Conservation (phyloP, 2,329 filamentous ascomycete species). For the Torrubiella hemipterigena region DNA sequence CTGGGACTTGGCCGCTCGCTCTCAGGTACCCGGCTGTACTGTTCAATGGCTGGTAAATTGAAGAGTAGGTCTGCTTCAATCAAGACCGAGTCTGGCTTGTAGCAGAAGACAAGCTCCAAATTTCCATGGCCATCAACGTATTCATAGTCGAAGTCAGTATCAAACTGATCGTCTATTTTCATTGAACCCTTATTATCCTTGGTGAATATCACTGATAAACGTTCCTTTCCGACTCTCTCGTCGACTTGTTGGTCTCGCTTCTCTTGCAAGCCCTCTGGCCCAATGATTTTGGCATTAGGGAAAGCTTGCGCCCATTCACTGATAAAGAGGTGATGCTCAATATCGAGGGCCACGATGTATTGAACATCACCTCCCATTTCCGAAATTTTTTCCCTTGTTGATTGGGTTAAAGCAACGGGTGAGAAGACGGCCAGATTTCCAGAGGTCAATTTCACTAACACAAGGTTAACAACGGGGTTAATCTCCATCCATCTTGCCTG, state of each 20-base stretch:
- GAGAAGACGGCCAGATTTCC: slow-evolving; percentile 83
- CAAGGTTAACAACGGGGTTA: no score
- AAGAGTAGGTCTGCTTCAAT: slow-evolving; percentile 89
- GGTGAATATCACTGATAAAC: slow-evolving; percentile 58
- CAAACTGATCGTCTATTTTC: slow-evolving; percentile 64
- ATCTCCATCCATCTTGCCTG: no score
- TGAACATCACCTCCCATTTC: slow-evolving; percentile 57
- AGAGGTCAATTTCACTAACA: slow-evolving; percentile 60
- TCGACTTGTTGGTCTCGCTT: slow-evolving; percentile 55
- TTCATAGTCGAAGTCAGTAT: slow-evolving; percentile 74
- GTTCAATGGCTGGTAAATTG: slow-evolving; percentile 79
- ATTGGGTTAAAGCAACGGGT: slow-evolving; percentile 71
- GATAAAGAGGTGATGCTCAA: slow-evolving; percentile 92
- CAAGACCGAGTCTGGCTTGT: slow-evolving; percentile 65
- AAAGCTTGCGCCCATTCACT: slow-evolving; percentile 72
- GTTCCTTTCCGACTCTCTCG: slow-evolving; percentile 32
- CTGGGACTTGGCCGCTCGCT: slow-evolving; percentile 18
- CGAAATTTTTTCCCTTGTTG: slow-evolving; percentile 52
- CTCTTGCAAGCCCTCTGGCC: slow-evolving; percentile 69
- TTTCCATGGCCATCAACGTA: slow-evolving; percentile 72
- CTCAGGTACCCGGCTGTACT: slow-evolving; percentile 60
- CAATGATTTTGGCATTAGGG: slow-evolving; percentile 69
- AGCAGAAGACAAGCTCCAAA: slow-evolving; percentile 78
- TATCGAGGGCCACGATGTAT: slow-evolving; percentile 80
- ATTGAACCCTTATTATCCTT: slow-evolving; percentile 37